Evolutionary conservation across 2,329 filamentous ascomycete genomes (phyloP).

Genomic region (Paracorniculantispora psalliotae): DNA sequence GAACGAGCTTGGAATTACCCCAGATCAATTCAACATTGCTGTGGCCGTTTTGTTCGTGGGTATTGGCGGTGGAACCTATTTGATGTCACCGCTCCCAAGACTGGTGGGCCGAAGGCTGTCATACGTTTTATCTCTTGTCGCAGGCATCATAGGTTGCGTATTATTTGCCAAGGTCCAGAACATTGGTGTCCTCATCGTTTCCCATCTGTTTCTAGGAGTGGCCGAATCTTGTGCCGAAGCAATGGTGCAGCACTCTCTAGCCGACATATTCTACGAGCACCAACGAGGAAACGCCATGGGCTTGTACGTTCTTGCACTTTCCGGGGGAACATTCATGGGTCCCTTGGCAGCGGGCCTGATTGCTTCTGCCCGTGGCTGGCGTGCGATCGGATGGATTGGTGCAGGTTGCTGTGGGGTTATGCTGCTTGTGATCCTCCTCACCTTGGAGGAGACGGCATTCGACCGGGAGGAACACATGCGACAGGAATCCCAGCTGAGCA

Average conservation of each 20-base stretch:
- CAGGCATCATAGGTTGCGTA: conserved; percentile 45
- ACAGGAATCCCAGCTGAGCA: neutral
- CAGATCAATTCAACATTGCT: conserved; percentile 50
- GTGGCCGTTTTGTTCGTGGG: conserved; percentile 51
- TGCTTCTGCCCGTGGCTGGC: conserved; percentile 44
- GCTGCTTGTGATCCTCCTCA: conserved; percentile 45
- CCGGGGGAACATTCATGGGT: conserved; percentile 51
- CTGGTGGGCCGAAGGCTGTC: conserved; percentile 50
- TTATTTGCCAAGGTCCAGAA: conserved; percentile 46
- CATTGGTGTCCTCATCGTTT: conserved; percentile 45
- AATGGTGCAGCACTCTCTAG: conserved; percentile 51
- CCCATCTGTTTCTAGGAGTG: conserved; percentile 53
- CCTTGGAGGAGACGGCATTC: conserved; percentile 49
- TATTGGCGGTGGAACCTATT: conserved; percentile 51
- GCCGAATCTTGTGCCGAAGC: conserved; percentile 54
- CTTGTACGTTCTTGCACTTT: conserved; percentile 51
- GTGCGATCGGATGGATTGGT: conserved; percentile 50
- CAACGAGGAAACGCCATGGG: conserved; percentile 50
- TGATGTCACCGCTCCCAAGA: conserved; percentile 48
- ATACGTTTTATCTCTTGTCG: conserved; percentile 48
- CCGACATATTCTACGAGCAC: conserved; percentile 55
- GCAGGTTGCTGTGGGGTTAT: conserved; percentile 44
- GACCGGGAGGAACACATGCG: conserved; percentile 19
- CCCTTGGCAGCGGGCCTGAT: conserved; percentile 49
- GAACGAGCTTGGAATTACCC: conserved; percentile 45